Percentiles rank a stretch among this genome's conserved stretches.
These are phyloP conservation scores for Aspergillus arachidicola DNA, from an alignment of 2,329 filamentous ascomycete species.

Conservation along the genomic window DNA sequence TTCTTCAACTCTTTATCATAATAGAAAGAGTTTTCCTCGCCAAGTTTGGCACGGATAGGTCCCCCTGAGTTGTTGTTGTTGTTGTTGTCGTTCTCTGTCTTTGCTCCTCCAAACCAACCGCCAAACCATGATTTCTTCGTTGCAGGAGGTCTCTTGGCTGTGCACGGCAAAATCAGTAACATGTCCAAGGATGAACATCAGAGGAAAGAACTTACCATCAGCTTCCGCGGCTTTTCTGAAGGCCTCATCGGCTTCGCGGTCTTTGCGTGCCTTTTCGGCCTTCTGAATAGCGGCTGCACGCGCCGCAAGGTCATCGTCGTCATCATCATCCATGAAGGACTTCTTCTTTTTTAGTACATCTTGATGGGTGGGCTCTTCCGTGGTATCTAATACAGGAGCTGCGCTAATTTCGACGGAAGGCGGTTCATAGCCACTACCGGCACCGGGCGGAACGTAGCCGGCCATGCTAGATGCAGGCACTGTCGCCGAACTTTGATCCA, in stretches of 20 bases:
- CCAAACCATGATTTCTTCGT: slow-evolving; percentile 71
- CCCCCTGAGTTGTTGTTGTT: slow-evolving; percentile 31
- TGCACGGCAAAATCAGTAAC: slow-evolving; percentile 52
- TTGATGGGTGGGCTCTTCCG: slow-evolving; percentile 56
- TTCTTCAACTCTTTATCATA: slow-evolving; percentile 96
- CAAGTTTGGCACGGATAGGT: slow-evolving; percentile 89
- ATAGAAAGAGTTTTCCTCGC: slow-evolving; percentile 88
- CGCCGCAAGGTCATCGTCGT: slow-evolving; percentile 65
- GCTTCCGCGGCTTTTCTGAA: slow-evolving; percentile 80
- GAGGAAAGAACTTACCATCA: slow-evolving; percentile 51
- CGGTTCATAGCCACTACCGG: slow-evolving; percentile 37
- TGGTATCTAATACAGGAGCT: slow-evolving; percentile 43
- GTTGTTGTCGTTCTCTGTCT: slow-evolving; percentile 51
- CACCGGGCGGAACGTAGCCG: slow-evolving; percentile 39
- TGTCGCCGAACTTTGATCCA: slow-evolving; percentile 21
- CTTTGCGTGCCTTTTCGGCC: slow-evolving; percentile 68
- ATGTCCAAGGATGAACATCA: background rate
- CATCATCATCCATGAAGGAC: slow-evolving; percentile 79
- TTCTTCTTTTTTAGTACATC: slow-evolving; percentile 72
- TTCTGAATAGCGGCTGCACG: slow-evolving; percentile 55
- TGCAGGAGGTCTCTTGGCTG: slow-evolving; percentile 40
- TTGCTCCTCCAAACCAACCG: slow-evolving; percentile 76
- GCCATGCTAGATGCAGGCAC: slow-evolving; percentile 27
- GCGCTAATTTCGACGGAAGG: slow-evolving; percentile 39
- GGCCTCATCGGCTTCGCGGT: slow-evolving; percentile 80